A percentile compares a stretch with the other conserved stretches of the same genome.
phyloP scores from a whole-genome alignment of 1,284 basidiomycete genomes.

The Polyporus tsugae region DNA sequence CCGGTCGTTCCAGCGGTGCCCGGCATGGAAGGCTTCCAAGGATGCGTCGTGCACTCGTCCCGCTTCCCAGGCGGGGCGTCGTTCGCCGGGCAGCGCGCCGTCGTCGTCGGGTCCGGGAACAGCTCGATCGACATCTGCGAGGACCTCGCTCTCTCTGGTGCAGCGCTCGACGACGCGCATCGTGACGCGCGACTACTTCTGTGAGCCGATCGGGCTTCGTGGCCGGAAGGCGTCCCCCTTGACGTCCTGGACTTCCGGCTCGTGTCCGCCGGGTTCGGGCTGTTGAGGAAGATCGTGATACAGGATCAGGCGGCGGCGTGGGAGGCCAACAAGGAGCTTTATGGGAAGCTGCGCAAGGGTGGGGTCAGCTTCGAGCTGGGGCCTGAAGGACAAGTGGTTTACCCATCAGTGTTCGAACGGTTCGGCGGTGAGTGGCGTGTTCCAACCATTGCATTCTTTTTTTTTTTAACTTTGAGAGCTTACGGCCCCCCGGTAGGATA shows the following conservation, averaged over 20 bases:
- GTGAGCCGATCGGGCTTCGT: conserved; percentile 37
- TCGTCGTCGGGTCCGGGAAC: conserved; percentile 59
- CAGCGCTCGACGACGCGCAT: conserved; percentile 42
- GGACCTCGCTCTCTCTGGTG: conserved; percentile 53
- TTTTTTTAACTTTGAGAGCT: not conserved
- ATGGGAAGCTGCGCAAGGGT: conserved; percentile 62
- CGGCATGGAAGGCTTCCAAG: conserved; percentile 49
- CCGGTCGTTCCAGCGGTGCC: conserved; percentile 55
- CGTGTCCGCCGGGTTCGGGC: conserved; percentile 48
- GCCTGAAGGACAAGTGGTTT: conserved; percentile 59
- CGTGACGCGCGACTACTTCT: conserved; percentile 39
- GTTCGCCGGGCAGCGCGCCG: conserved; percentile 52
- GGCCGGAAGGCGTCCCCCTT: conserved; percentile 50
- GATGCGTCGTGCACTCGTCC: conserved; percentile 52
- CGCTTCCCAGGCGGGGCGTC: conserved; percentile 47
- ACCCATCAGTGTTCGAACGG: conserved; percentile 46
- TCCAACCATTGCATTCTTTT: not conserved
- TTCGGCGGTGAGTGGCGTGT: conserved; percentile 18
- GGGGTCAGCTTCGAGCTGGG: conserved; percentile 69
- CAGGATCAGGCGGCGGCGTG: conserved; percentile 33
- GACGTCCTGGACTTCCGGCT: conserved; percentile 57
- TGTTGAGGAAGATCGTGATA: conserved; percentile 44
- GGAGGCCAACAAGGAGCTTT: conserved; percentile 47
- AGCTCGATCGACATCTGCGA: conserved; percentile 55
- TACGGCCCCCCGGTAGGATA: conserved; percentile 8